These are phyloP conservation scores for Clitoria ternatea DNA, from an alignment of 306 rosid genomes.

Conservation along the genomic window DNA sequence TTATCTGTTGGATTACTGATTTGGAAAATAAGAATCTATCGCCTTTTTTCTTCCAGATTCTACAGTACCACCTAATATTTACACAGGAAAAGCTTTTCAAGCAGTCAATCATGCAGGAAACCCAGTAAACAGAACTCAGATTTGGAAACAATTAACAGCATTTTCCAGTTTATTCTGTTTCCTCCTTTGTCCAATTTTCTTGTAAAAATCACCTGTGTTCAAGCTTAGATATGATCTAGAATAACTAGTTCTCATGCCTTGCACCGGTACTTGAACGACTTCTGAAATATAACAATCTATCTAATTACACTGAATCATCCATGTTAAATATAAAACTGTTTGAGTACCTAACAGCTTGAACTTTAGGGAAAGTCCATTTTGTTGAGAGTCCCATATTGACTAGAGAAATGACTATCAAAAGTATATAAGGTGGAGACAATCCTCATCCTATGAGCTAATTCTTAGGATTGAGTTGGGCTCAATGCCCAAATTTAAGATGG, in stretches of 20 bases:
- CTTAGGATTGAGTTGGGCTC: too few relatives aligned
- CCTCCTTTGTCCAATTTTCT: not conserved
- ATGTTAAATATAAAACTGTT: not conserved
- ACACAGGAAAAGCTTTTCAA: constrained; percentile 3
- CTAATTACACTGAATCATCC: not conserved
- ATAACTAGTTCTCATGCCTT: not conserved
- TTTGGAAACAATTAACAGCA: constrained; percentile 3
- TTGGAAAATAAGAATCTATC: not conserved
- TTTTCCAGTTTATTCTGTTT: not conserved
- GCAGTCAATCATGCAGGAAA: constrained; percentile 1
- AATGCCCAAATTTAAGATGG: too few relatives aligned
- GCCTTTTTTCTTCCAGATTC: not conserved
- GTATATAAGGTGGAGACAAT: too few relatives aligned
- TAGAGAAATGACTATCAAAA: too few relatives aligned
- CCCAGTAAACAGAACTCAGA: constrained; percentile 9
- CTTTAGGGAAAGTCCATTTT: too few relatives aligned
- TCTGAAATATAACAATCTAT: not conserved
- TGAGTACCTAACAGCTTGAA: too few relatives aligned
- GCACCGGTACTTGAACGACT: not conserved
- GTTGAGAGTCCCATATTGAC: too few relatives aligned
- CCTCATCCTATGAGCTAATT: too few relatives aligned
- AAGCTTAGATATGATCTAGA: not conserved
- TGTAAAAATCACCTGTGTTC: not conserved
- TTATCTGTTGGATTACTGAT: not conserved
- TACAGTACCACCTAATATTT: not conserved